Conservation (phyloP, 768 basidiomycete genomes). For the Kwoniella bestiolae region DNA sequence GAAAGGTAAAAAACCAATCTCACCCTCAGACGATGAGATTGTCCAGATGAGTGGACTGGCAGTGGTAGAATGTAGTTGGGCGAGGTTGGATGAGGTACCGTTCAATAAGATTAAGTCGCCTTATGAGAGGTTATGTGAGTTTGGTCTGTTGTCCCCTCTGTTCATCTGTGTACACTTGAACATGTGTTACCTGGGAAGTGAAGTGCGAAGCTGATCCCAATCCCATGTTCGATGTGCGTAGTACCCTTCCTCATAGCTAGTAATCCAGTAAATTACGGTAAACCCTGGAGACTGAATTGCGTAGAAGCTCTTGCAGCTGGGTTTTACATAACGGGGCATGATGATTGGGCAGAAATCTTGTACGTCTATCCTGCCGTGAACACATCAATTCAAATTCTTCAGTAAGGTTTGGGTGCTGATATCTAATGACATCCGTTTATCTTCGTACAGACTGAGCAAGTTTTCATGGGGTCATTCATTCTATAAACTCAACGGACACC, state of each 20-base stretch:
- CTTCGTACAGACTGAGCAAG: constrained; percentile 61
- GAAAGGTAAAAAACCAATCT: constrained; percentile 76
- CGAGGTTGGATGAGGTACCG: constrained; percentile 89
- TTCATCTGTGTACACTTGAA: too few species aligned
- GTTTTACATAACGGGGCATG: constrained; percentile 89
- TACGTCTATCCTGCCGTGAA: constrained; percentile 17
- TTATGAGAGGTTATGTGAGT: constrained; percentile 84
- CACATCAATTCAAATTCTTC: too few species aligned
- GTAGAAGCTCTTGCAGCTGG: constrained; percentile 87
- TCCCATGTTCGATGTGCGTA: constrained; percentile 56
- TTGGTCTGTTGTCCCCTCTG: too few species aligned
- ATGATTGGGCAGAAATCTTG: constrained; percentile 75
- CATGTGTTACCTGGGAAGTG: too few species aligned
- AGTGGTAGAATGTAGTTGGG: constrained; percentile 99
- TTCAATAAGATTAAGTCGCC: constrained; percentile 92
- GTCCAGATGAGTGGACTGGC: constrained; percentile 76
- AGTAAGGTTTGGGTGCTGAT: too few species aligned
- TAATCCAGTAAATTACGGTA: constrained; percentile 97
- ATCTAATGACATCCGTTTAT: neutral
- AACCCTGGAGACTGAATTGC: constrained; percentile 94
- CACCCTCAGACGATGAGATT: constrained; percentile 81
- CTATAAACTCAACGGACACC: constrained; percentile 74
- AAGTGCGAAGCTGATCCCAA: neutral
- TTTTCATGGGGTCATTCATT: constrained; percentile 95
- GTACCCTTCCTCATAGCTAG: constrained; percentile 94